Base-by-base conservation (phyloP, 495 filamentous ascomycete species). In the Podospora anserina region DNA sequence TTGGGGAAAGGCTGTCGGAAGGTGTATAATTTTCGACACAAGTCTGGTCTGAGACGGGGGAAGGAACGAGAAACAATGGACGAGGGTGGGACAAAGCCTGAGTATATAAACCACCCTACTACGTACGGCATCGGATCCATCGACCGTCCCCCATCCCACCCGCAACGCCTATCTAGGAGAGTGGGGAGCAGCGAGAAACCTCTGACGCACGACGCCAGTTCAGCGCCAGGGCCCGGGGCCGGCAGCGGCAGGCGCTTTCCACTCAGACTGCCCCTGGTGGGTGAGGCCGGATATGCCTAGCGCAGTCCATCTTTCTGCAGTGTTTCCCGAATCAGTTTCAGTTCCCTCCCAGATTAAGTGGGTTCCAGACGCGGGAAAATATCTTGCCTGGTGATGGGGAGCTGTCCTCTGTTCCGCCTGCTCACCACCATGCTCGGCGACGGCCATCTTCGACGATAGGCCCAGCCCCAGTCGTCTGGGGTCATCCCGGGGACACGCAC, bases 71-170 rank as follows among this genome's bases (percentile, higher is more conserved):
- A 34, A 63, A 63, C 30, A 20, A 30, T 32, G 34, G 19, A 2
- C 39, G 62, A 27, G 62, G 65, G 69, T 70, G 69, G 65, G 69
- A 70, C 69, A 67, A 61, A 54, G 44, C 54, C 7, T 49, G 13
- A 3, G 39, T 63, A 67, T 67, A 67, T 67, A 67, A 62, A 66
- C 65, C 19, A 66, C 54, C 16, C 11, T 23, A 23, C 23, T 23
- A 23, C 23, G 15, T 6, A 56, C 6, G 23, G 55, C 55, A 58
- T 20, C 6, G 23, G 55, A 58, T 49, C 39, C 39, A 49, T 49
- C 39, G 39, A 49, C 39, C 39, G 39, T 49, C 39, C 39, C 39
- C 39, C 39, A 49, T 49, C 39, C 39, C 15, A 49, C 39, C 39
- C 53, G 64, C 27, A 27, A 57, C 49, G 26, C 27, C 44, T 54